Base-by-base conservation (phyloP, 768 basidiomycete genomes). In the Hericium alpestre region DNA sequence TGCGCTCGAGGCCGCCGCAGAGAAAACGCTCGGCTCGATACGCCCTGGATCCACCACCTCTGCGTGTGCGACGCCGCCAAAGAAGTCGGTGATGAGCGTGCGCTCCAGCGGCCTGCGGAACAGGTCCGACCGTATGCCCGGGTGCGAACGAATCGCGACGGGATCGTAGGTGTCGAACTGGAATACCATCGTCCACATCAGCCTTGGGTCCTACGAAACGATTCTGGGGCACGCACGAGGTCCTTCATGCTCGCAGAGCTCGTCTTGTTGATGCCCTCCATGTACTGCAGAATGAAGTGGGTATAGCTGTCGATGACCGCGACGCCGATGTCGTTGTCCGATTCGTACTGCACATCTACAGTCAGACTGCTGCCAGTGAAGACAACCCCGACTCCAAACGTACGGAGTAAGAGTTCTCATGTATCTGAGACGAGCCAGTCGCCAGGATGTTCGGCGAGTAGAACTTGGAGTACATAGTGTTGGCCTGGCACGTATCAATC, bases 401-500 rank as follows among this genome's bases (percentile, higher is more conserved):
- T 56, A 93, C 94, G 8, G 95, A 96, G 66, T 94, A 98, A 1
- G 93, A 96, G 66, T 86, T 96, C 71, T 98, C 88, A 41, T 80
- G 87, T 25, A 94, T 72, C 53, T 79, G 72, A 9, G 91, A 90
- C 0, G 90, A 93, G 0, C 92, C 94, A 0, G 92, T 93, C 0
- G 94, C 91, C 3, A 95, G 79, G 52, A 97, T 86, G 63, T 94
- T 91, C 0, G 93, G 93, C 1, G 92, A 93, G 70, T 94, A 94
- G 63, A 95, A 82, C 66, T 93, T 89, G 53, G 86, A 83, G 66
- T 90, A 97, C 84, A 99, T 86, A 4, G 90, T 91, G 67, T 92
- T 95, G 25, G 95, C 96, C 71, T 99, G 93, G 67, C 95, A 99
- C 0, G 95, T 98, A 65, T 99, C 95, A 58, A 94, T 86, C 90